Percentiles rank a stretch among this genome's conserved stretches.
phyloP scores from a whole-genome alignment of 2,329 filamentous ascomycete genomes.

The Colletotrichum graminicola region DNA sequence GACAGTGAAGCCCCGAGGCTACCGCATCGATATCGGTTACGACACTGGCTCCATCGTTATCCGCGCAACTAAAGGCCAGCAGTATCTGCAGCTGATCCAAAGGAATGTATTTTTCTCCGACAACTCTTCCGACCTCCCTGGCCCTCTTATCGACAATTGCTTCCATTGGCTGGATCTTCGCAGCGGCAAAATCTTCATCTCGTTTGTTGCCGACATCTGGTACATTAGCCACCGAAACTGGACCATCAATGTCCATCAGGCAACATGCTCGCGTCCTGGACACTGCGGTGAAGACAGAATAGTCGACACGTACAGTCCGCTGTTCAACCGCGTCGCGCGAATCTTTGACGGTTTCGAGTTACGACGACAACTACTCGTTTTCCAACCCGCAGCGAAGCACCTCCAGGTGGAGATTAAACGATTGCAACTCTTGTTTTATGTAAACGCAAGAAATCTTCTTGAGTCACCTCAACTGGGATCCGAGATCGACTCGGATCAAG shows the following conservation, averaged over 20 bases:
- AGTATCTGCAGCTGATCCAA: slow-evolving; percentile 50
- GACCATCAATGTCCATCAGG: slow-evolving; percentile 48
- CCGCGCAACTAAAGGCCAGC: slow-evolving; percentile 49
- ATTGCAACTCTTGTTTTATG: slow-evolving; percentile 65
- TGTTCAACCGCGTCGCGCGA: slow-evolving; percentile 54
- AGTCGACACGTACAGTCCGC: slow-evolving; percentile 61
- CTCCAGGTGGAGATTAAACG: slow-evolving; percentile 64
- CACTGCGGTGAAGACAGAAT: slow-evolving; percentile 48
- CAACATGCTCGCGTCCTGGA: slow-evolving; percentile 41
- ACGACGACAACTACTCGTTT: slow-evolving; percentile 57
- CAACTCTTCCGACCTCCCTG: slow-evolving; percentile 62
- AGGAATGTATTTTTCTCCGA: slow-evolving; percentile 47
- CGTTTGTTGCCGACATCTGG: slow-evolving; percentile 46
- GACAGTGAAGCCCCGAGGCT: slow-evolving; percentile 49
- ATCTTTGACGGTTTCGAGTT: slow-evolving; percentile 66
- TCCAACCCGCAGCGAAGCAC: slow-evolving; percentile 52
- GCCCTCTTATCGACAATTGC: slow-evolving; percentile 62
- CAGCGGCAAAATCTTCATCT: slow-evolving; percentile 38
- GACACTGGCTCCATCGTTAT: slow-evolving; percentile 57
- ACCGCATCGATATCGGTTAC: slow-evolving; percentile 68
- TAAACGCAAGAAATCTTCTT: slow-evolving; percentile 59
- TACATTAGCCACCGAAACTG: slow-evolving; percentile 47
- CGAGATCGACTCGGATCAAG: slow-evolving; percentile 68
- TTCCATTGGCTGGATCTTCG: slow-evolving; percentile 71
- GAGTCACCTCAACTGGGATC: slow-evolving; percentile 62